Evolutionary conservation across 192 early-diverging fungal genomes (phyloP), one percentile per base, ranked within the genome.

Genomic region (Lobosporangium transversale): DNA sequence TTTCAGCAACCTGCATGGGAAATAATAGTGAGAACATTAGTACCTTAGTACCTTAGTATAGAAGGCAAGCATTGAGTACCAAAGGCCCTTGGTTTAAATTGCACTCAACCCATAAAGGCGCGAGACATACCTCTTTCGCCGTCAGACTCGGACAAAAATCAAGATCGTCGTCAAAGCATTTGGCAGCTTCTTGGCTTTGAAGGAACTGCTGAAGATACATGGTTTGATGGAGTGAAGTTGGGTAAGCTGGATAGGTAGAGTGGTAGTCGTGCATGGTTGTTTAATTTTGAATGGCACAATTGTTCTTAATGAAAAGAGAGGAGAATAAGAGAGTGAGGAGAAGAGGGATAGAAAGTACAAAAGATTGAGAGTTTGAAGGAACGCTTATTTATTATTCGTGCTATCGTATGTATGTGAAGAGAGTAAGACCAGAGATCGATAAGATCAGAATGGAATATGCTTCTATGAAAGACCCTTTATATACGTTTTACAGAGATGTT

Each of bases 101-200:
- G n/a, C n/a, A n/a, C n/a, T n/a, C n/a, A n/a, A n/a, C n/a, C n/a
- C n/a, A n/a, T n/a, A n/a, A n/a, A n/a, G n/a, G n/a, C n/a, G n/a
- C n/a, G 37, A 40, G 7, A 10, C 37, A 40, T 71, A 62, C 69
- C 69, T 71, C 69, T 21, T 24, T 52, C 12, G 59, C 26, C 23
- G 69, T 58, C 17, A 71, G 54, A 29, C 53, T 63, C 15, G 69
- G 69, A 32, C 69, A 71, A 71, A 71, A 71, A 54, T 71, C 69
- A 21, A 71, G 53, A 29, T 71, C 69, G 36, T 71, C 69, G 26
- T 71, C 69, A 54, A 71, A 71, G 53, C 58, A 62, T 21, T 52
- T 62, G 53, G 69, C 69, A 20, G 69, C 69, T 24, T 71, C 69
- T 35, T 63, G 52, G 0, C 47, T 55, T 14, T 52, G 53, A 30